phyloP scores from a whole-genome alignment of 345 rosid genomes.

The Linum trigynum region DNA sequence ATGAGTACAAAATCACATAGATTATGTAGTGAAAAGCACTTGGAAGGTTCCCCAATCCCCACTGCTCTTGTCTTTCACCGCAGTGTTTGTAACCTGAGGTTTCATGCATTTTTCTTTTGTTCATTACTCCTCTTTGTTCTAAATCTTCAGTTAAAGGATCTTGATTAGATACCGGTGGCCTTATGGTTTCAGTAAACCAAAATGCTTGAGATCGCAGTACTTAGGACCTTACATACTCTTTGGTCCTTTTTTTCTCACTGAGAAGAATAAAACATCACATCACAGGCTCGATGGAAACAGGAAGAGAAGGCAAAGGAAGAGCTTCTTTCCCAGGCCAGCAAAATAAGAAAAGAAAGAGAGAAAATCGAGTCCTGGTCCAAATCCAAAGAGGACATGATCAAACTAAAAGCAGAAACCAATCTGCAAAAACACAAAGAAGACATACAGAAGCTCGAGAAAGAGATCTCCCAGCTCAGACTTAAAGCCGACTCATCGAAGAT shows the following conservation, averaged over 20 bases:
- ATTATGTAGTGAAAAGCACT: not conserved
- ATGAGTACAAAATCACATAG: not conserved
- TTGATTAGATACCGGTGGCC: not conserved
- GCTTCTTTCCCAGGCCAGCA: constrained; percentile 30
- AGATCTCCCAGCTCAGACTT: constrained; percentile 53
- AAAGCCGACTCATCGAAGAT: constrained; percentile 52
- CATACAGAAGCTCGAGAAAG: constrained; percentile 53
- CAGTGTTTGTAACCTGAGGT: not conserved
- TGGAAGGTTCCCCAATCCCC: not conserved
- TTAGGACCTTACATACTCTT: constrained; percentile 11
- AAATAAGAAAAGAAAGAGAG: constrained; percentile 45
- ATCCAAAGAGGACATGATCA: constrained; percentile 39
- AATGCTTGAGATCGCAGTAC: not conserved
- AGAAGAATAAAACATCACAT: constrained; percentile 19
- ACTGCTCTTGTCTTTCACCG: not conserved
- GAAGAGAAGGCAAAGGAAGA: constrained; percentile 56
- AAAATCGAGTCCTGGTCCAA: constrained; percentile 40
- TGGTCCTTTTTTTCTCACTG: constrained; percentile 21
- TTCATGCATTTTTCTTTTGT: not conserved
- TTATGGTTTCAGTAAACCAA: constrained; percentile 12
- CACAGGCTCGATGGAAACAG: constrained; percentile 75
- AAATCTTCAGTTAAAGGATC: not conserved
- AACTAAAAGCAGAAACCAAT: constrained; percentile 42
- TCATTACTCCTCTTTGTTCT: not conserved
- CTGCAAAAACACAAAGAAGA: constrained; percentile 39